Base-by-base conservation (phyloP, 345 rosid genomes). In the Brassica rapa region DNA sequence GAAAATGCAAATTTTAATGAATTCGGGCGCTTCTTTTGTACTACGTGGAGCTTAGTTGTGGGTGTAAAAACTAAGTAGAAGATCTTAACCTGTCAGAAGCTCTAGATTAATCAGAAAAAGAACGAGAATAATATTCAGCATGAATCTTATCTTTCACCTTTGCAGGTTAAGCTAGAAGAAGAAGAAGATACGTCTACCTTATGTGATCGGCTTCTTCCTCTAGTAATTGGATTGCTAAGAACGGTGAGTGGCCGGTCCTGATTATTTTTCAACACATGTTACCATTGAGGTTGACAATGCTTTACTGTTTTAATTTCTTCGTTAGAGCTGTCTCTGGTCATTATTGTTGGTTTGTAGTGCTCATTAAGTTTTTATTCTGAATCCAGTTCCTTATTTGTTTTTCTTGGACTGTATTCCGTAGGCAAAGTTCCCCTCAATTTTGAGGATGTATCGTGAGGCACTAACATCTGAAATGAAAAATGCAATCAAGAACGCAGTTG, bases 401-500 rank as follows among this genome's bases (percentile, higher is more conserved):
- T 53, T 67, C 33, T 14, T 41, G 11, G 46, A 66, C 66, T 80
- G 56, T 27, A 49, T 49, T 49, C 15, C 70, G 63, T 87, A 95
- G 99, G 98, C 94, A 68, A 95, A 89, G 89, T 94, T 95, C 67
- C 99, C 98, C 15, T 85, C 88, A 56, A 83, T 95, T 59, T 84
- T 95, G 92, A 91, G 98, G 83, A 82, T 86, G 30, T 95, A 95
- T 76, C 97, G 90, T 10, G 99, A 93, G 68, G 88, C 91, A 60
- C 90, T 95, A 72, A 95, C 98, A 41, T 90, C 93, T 6, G 90
- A 91, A 85, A 93, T 95, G 98, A 95, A 95, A 89, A 84, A 86
- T 70, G 88, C 99, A 71, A 95, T 95, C 61, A 95, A 95, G 90
- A 88, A 86, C 68, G 91, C 92, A 4, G 98, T 95, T 25, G 98